A percentile compares a stretch with the other conserved stretches of the same genome.
These are phyloP conservation scores for Thraustochytrium sp. DNA, from an alignment of 352 stramenopile species.

Conservation along the genomic window DNA sequence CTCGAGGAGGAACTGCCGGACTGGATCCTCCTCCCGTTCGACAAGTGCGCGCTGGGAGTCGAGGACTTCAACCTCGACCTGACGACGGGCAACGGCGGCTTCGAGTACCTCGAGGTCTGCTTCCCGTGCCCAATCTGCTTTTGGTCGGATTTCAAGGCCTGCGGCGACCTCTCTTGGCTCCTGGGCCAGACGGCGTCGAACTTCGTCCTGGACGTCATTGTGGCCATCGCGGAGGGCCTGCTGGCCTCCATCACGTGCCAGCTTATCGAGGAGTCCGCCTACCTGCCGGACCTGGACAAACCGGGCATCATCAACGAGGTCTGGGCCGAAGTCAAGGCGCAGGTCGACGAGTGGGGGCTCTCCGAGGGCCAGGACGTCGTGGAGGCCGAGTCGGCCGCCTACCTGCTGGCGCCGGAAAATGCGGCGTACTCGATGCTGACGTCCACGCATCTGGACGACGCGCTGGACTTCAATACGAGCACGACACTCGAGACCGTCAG, in stretches of 20 bases:
- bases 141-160: background rate
- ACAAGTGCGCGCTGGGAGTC: slow-evolving; percentile 6
- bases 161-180: background rate
- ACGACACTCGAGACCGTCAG: background rate
- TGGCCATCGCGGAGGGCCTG: too few relatives aligned
- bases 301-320: background rate
- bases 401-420: background rate
- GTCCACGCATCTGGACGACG: background rate
- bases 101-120: background rate
- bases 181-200: background rate
- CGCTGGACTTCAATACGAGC: background rate
- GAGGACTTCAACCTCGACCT: background rate
- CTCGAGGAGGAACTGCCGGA: background rate
- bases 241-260: background rate
- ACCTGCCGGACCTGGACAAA: too few relatives aligned
- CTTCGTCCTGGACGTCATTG: background rate
- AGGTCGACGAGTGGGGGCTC: background rate
- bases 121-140: background rate
- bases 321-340: background rate
- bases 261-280: background rate
- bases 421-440: background rate
- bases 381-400: background rate
- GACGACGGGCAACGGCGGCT: background rate
- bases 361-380: background rate
- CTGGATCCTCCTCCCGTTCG: background rate